Conservation (phyloP, 228 moss, liverwort and hornwort species). For the Sphagnum fallax region DNA sequence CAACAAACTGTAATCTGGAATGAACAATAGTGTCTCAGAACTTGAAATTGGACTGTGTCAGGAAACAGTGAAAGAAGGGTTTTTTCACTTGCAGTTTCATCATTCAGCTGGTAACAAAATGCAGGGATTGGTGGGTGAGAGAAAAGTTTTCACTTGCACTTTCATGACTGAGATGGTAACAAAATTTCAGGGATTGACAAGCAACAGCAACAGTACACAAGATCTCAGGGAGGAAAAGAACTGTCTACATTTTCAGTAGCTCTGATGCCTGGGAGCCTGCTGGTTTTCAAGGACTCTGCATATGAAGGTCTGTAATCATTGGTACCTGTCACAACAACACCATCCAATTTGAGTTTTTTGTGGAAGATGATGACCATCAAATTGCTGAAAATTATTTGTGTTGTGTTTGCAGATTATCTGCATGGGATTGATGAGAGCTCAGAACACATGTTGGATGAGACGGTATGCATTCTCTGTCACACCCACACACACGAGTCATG, state of each 20-base stretch:
- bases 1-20: too few species aligned
- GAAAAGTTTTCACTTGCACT: too few species aligned
- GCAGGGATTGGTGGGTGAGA: too few species aligned
- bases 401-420: slow-evolving; percentile 54
- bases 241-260: slow-evolving; percentile 39
- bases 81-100: too few species aligned
- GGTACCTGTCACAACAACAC: background rate
- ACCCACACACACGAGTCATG: background rate
- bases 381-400: background rate
- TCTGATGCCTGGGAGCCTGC: slow-evolving; percentile 78
- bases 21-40: too few species aligned
- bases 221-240: slow-evolving; percentile 11
- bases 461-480: slow-evolving; percentile 27
- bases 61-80: too few species aligned
- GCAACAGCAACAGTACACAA: slow-evolving; percentile 6
- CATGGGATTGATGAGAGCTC: slow-evolving; percentile 74
- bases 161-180: too few species aligned
- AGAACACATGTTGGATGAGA: slow-evolving; percentile 62
- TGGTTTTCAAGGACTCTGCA: slow-evolving; percentile 74
- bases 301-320: slow-evolving; percentile 41
- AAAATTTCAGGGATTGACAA: slow-evolving; percentile 12
- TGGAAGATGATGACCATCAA: background rate
- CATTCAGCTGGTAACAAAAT: too few species aligned
- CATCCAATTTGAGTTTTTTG: background rate
- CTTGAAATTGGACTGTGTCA: too few species aligned